Conservation (phyloP, 495 filamentous ascomycete genomes). For the Parmelia sp. region DNA sequence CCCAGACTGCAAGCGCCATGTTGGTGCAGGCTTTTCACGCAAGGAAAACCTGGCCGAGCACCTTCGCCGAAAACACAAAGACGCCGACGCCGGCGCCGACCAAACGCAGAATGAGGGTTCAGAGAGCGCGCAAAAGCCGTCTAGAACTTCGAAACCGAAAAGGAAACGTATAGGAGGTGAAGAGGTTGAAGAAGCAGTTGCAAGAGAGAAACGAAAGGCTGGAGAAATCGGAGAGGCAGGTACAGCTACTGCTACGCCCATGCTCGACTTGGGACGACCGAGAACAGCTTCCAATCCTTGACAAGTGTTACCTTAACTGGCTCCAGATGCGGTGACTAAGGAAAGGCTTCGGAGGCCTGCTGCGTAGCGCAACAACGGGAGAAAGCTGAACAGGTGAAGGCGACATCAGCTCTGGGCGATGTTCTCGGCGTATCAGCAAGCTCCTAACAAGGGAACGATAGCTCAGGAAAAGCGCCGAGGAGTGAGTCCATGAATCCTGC, state of each 20-base stretch:
- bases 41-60: constrained; percentile 91
- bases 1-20: constrained; percentile 77
- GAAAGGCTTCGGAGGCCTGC: too few relatives aligned
- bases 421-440: too few relatives aligned
- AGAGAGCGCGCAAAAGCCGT: neutral
- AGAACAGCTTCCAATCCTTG: too few relatives aligned
- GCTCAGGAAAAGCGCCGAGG: too few relatives aligned
- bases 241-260: constrained; percentile 6
- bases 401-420: too few relatives aligned
- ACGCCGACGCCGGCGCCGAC: constrained; percentile 12
- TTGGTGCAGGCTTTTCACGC: constrained; percentile 73
- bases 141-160: neutral
- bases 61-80: constrained; percentile 35
- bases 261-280: too few relatives aligned
- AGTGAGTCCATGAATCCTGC: too few relatives aligned
- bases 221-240: constrained; percentile 17
- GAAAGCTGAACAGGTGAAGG: too few relatives aligned
- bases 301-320: too few relatives aligned
- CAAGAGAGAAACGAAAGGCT: constrained; percentile 21
- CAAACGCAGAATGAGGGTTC: neutral
- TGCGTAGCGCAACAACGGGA: too few relatives aligned
- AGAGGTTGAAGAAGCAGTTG: constrained; percentile 20
- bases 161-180: constrained; percentile 22
- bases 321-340: too few relatives aligned
- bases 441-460: too few relatives aligned